Base-by-base conservation (phyloP, 2,329 filamentous ascomycete genomes). In the Aspergillus sp. region DNA sequence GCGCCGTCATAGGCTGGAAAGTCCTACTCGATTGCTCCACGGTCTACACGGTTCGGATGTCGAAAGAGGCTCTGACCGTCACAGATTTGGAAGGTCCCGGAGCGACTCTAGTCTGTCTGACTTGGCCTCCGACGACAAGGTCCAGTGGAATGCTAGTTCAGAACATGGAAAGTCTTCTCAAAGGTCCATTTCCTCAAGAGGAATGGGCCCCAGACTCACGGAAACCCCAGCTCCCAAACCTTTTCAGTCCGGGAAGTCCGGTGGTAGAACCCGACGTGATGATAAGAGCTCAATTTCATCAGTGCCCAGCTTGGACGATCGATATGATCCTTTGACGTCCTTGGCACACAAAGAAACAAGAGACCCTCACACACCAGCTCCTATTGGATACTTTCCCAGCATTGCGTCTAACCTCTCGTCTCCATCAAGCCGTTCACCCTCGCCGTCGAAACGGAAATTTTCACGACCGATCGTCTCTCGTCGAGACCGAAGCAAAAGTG, bases 341-440 rank as follows among this genome's bases (percentile, higher is more conserved):
- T 58, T 75, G 9, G 75, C 78, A 36, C 76, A 71, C 31, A 64
- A 71, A 32, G 77, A 68, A 66, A 78, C 54, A 70, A 82, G 62
- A 61, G 75, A 61, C 19, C 69, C 73, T 6, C 72, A 65, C 48
- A 73, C 74, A 29, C 73, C 73, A 36, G 59, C 60, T 14, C 65
- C 65, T 25, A 55, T 64, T 34, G 71, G 73, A 1, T 76, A 81
- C 29, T 79, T 87, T 47, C 83, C 84, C 3, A 80, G 79, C 11
- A 81, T 86, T 54, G 81, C 81, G 19, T 78, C 82, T 58, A 85
- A 88, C 52, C 67, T 88, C 7, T 88, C 87, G 3, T 81, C 85
- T 1, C 75, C 79, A 3, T 77, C 77, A 6, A 90, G 86, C 62
- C 81, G 87, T 20, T 78, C 82, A 1, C 76, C 77, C 2, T 90